Evolutionary conservation across 768 basidiomycete species (phyloP), one percentile per base, ranked within the genome.

Genomic region (Neoboletus subvelutipes): DNA sequence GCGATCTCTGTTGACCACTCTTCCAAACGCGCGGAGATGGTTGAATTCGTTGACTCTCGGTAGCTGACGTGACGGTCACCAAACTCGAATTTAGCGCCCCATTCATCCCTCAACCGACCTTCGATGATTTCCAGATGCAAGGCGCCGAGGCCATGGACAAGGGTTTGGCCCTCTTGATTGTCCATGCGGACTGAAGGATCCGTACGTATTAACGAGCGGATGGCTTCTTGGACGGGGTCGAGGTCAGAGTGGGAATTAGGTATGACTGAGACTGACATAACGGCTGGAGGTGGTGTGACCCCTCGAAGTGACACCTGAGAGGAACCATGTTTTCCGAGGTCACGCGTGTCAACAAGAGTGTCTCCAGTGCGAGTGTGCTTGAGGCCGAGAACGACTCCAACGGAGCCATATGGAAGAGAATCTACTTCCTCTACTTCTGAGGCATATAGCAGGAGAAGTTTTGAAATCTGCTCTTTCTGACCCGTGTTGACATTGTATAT

Each of bases 91-190:
- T 81, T 78, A 33, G 76, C 89, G 33, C 83, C 80, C 87, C 88
- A 94, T 71, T 94, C 92, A 54, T 90, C 85, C 52, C 77, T 79
- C 28, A 94, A 75, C 42, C 93, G 81, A n/a, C 85, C 83, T 71
- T 91, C 90, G 11, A 93, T 79, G 54, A 94, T 93, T 71, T 94
- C 92, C n/a, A 94, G 80, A 67, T 94, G 92, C 13, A 94, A 79
- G 31, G 88, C 83, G 15, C 92, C 92, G 41, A 94, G 82, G 2
- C 92, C 92, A 62, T 94, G 90, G 1, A 92, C 79, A 31, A 94
- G 79, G 34, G 92, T 76, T 64, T 94, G 92, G 1, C 91, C 92
- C 61, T 94, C 92, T 54, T 90, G 86, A 3, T 77, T 75, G 52
- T 93, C 92, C 31, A 86, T 77, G 20, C 93, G 86, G 29, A 93